These are phyloP conservation scores for Saturnispora hagleri DNA, from an alignment of 805 yeast species.

Conservation along the genomic window DNA sequence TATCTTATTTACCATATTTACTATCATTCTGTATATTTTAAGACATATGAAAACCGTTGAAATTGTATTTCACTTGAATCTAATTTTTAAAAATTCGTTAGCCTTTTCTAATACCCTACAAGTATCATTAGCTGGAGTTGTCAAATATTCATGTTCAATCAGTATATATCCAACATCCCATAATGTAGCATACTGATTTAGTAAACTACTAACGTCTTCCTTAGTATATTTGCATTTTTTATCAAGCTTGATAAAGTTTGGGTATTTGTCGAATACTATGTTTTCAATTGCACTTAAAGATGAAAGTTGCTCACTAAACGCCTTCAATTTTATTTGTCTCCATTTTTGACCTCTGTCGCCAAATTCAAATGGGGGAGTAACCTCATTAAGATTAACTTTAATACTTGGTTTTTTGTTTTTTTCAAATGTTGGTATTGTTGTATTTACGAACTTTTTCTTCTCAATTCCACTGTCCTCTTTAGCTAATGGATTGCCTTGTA, in stretches of 20 bases:
- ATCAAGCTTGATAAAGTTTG: slow-evolving; percentile 8
- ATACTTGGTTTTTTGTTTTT: neutral
- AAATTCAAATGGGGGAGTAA: slow-evolving; percentile 23
- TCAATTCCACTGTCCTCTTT: neutral
- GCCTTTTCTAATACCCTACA: neutral
- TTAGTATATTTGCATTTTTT: slow-evolving; percentile 3
- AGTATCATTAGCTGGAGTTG: neutral
- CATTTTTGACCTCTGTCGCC: slow-evolving; percentile 32
- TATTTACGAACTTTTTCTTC: neutral
- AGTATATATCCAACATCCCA: slow-evolving; percentile 13
- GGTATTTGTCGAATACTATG: slow-evolving; percentile 13
- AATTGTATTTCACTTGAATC: neutral
- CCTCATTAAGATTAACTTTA: neutral
- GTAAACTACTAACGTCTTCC: slow-evolving; percentile 17
- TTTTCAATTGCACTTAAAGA: slow-evolving; percentile 1
- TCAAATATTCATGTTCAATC: neutral
- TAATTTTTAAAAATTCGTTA: slow-evolving; percentile 10
- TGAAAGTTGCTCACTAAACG: slow-evolving; percentile 8
- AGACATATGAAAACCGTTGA: neutral
- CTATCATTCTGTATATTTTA: neutral
- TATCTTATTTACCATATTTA: neutral
- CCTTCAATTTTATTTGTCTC: slow-evolving; percentile 30
- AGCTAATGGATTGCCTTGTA: neutral
- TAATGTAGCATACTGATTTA: slow-evolving; percentile 9
- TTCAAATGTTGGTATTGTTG: slow-evolving; percentile 2